phyloP scores from a whole-genome alignment of 805 yeast genomes.

The Candida khao-thaluensis region DNA sequence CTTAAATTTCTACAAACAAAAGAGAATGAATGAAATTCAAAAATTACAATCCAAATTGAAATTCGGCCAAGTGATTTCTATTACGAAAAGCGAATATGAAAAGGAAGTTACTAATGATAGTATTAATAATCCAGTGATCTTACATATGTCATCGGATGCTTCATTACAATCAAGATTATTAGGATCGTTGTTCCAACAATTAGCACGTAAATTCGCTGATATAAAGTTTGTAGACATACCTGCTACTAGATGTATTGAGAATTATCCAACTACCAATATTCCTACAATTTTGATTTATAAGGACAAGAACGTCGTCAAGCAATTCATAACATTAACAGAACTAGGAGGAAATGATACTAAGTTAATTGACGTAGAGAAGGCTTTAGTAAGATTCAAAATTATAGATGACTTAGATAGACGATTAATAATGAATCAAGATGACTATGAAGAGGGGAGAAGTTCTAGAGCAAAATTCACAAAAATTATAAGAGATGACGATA shows the following conservation, averaged over 20 bases:
- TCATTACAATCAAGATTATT: constrained; percentile 73
- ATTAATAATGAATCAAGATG: constrained; percentile 55
- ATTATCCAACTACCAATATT: constrained; percentile 85
- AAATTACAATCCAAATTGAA: constrained; percentile 54
- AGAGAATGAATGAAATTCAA: constrained; percentile 73
- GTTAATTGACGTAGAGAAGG: constrained; percentile 66
- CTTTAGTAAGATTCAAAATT: constrained; percentile 66
- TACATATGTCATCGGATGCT: constrained; percentile 71
- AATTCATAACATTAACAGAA: constrained; percentile 73
- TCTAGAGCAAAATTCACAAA: constrained; percentile 55
- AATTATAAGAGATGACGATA: constrained; percentile 36
- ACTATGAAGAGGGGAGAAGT: constrained; percentile 53
- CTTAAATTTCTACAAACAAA: constrained; percentile 69
- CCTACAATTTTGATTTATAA: constrained; percentile 87
- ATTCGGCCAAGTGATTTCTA: constrained; percentile 75
- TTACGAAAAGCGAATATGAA: constrained; percentile 86
- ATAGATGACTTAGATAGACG: constrained; percentile 68
- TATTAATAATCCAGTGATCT: constrained; percentile 60
- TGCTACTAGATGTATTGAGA: constrained; percentile 88
- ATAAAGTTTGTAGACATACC: constrained; percentile 89
- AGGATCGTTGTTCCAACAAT: constrained; percentile 50
- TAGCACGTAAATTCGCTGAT: constrained; percentile 73
- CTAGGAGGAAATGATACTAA: constrained; percentile 82
- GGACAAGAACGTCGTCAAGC: constrained; percentile 75
- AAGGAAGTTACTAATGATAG: constrained; percentile 84